These are phyloP conservation scores for Blastocystis sp. DNA, from an alignment of 352 stramenopile genomes.

Conservation along the genomic window DNA sequence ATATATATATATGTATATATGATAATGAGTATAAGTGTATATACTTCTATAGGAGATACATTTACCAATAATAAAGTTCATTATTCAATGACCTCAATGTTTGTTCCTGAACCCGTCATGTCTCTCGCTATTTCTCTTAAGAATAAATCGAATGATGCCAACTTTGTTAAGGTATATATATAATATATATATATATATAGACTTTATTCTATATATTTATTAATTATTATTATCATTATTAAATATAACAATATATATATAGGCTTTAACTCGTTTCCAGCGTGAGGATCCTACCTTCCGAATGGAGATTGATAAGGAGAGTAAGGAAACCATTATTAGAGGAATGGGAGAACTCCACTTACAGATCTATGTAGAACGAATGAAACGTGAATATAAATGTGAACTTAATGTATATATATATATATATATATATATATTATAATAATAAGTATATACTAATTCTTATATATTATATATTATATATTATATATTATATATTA, in stretches of 20 bases:
- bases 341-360: slow-evolving; percentile 91
- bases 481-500: neutral
- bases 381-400: slow-evolving; percentile 79
- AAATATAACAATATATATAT: too few relatives aligned
- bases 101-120: slow-evolving; percentile 92
- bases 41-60: slow-evolving; percentile 91
- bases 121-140: slow-evolving; percentile 82
- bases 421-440: slow-evolving; percentile 1
- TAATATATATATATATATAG: too few relatives aligned
- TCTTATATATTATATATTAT: neutral
- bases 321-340: slow-evolving; percentile 91
- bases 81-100: slow-evolving; percentile 84
- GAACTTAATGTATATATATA: slow-evolving; percentile 62
- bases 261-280: slow-evolving; percentile 73
- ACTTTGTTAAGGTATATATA: slow-evolving; percentile 94
- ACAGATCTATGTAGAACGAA: slow-evolving; percentile 95
- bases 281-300: slow-evolving; percentile 94
- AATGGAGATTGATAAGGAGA: slow-evolving; percentile 78
- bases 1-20: too few relatives aligned
- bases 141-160: slow-evolving; percentile 69
- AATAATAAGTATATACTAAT: neutral
- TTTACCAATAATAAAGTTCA: slow-evolving; percentile 67
- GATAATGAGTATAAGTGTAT: too few relatives aligned
- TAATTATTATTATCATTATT: too few relatives aligned
- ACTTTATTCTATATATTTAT: slow-evolving; percentile 45